phyloP scores from a whole-genome alignment of 73 alveolate genomes.

The Stentor roeselii region DNA sequence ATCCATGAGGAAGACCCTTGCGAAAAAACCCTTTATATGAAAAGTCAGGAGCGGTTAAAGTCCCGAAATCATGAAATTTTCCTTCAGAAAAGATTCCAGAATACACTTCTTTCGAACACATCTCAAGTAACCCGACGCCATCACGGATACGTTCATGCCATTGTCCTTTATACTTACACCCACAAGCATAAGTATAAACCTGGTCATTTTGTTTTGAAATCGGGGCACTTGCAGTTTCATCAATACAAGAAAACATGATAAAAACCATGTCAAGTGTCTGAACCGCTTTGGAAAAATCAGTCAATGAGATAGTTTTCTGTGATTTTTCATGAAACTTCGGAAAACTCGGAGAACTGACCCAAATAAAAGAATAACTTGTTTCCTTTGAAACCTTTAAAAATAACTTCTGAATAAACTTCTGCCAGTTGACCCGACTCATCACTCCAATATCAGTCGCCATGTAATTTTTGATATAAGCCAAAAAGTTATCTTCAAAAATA shows the following conservation, averaged over 20 bases:
- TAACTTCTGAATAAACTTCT: not conserved
- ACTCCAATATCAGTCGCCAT: not conserved
- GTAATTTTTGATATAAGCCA: not conserved
- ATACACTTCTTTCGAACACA: not conserved
- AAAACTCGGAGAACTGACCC: not conserved
- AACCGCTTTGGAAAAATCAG: not conserved
- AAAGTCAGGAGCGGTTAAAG: conserved; percentile 4
- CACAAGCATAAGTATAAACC: conserved; percentile 20
- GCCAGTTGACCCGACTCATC: conserved; percentile 1
- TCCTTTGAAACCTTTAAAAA: not conserved
- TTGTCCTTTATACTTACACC: conserved; percentile 19
- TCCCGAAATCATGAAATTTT: not conserved
- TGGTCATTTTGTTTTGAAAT: not conserved
- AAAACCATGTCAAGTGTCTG: not conserved
- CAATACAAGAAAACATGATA: not conserved
- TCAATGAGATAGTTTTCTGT: not conserved
- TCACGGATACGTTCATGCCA: not conserved
- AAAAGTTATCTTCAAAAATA: not conserved
- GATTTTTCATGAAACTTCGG: not conserved
- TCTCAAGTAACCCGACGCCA: not conserved
- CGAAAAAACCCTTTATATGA: conserved; percentile 22
- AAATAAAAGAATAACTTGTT: not conserved
- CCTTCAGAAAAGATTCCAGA: not conserved
- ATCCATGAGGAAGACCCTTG: conserved; percentile 24
- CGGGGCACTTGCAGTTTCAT: not conserved